These are phyloP conservation scores for Cutaneotrichosporon cutaneum DNA, from an alignment of 1,284 basidiomycete genomes.

Conservation along the genomic window DNA sequence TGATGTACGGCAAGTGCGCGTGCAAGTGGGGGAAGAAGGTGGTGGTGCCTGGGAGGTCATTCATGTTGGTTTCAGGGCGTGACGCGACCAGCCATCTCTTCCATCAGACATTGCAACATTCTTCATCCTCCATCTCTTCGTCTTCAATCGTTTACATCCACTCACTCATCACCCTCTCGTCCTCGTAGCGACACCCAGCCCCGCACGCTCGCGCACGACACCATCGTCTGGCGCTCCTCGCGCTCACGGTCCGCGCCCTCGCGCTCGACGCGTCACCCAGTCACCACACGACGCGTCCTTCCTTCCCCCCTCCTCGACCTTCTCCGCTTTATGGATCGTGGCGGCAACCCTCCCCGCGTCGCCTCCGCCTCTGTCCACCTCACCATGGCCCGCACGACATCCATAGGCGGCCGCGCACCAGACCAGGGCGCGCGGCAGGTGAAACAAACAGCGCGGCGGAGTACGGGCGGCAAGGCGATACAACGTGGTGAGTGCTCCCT, in stretches of 20 bases:
- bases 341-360: background rate
- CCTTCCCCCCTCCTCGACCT: too few relatives aligned
- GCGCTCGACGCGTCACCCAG: too few relatives aligned
- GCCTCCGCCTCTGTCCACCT: background rate
- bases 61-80: slow-evolving; percentile 11
- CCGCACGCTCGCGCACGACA: too few relatives aligned
- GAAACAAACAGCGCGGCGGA: slow-evolving; percentile 44
- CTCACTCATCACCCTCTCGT: too few relatives aligned
- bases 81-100: slow-evolving; percentile 8
- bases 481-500: slow-evolving; percentile 8
- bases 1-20: background rate
- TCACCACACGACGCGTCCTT: too few relatives aligned
- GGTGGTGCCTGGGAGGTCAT: background rate
- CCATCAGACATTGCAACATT: background rate
- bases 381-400: slow-evolving; percentile 22
- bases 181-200: too few relatives aligned
- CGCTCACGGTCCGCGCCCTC: too few relatives aligned
- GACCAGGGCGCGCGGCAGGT: slow-evolving; percentile 13
- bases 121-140: background rate
- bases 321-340: slow-evolving; percentile 2
- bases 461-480: slow-evolving; percentile 45
- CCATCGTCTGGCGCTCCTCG: too few relatives aligned
- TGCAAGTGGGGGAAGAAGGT: background rate
- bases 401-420: slow-evolving; percentile 3
- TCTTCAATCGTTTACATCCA: background rate